phyloP scores from a whole-genome alignment of 2,329 filamentous ascomycete species.

The Colletotrichum brevisporum region DNA sequence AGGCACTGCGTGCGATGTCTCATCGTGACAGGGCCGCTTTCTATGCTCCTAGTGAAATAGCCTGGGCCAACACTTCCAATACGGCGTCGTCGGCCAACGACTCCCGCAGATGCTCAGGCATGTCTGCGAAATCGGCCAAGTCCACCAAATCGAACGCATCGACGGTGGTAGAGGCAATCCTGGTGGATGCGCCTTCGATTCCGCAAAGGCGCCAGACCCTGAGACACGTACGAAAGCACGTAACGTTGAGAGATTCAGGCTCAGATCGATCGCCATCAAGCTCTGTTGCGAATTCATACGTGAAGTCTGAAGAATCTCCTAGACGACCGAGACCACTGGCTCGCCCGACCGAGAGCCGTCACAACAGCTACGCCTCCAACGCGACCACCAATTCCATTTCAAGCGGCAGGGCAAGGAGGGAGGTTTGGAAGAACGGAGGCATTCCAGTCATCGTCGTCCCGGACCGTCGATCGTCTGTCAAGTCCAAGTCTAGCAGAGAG shows the following conservation, averaged over 20 bases:
- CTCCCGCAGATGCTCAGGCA: slow-evolving; percentile 64
- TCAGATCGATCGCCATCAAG: slow-evolving; percentile 58
- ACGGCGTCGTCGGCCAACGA: slow-evolving; percentile 60
- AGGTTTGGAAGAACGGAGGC: slow-evolving; percentile 71
- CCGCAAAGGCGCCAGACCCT: slow-evolving; percentile 67
- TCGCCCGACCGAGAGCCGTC: slow-evolving; percentile 49
- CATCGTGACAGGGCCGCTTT: slow-evolving; percentile 58
- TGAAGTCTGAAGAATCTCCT: slow-evolving; percentile 48
- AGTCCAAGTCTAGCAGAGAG: slow-evolving; percentile 63
- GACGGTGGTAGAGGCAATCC: slow-evolving; percentile 70
- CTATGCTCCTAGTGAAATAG: slow-evolving; percentile 53
- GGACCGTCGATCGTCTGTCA: slow-evolving; percentile 68
- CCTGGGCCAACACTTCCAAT: slow-evolving; percentile 49
- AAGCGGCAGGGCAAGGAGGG: slow-evolving; percentile 69
- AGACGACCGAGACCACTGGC: slow-evolving; percentile 48
- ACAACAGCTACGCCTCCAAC: slow-evolving; percentile 65
- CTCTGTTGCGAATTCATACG: slow-evolving; percentile 57
- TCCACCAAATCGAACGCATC: slow-evolving; percentile 69
- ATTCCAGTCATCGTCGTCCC: slow-evolving; percentile 76
- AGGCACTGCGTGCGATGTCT: slow-evolving; percentile 63
- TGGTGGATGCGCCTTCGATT: slow-evolving; percentile 64
- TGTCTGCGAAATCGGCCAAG: slow-evolving; percentile 68
- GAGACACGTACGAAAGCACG: slow-evolving; percentile 72
- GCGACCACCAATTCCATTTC: slow-evolving; percentile 64
- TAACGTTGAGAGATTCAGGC: slow-evolving; percentile 62